Percentiles rank a stretch among this genome's conserved stretches.
Evolutionary conservation across 2,329 filamentous ascomycete genomes (phyloP).

Genomic region (Byssochlamys sp.): DNA sequence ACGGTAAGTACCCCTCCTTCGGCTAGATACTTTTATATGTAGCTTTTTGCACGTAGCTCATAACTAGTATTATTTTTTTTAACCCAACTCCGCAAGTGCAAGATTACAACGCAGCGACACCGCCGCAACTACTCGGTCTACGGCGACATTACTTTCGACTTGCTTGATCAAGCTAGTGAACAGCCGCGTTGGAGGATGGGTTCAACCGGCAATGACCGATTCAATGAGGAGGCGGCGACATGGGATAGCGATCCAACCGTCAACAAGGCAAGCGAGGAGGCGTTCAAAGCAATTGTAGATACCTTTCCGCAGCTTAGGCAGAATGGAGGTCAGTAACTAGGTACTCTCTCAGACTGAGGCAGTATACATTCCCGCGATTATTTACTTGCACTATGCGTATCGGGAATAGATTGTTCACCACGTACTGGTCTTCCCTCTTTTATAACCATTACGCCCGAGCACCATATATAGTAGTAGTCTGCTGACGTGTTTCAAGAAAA

Average conservation of each 20-base stretch:
- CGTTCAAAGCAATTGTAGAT: slow-evolving; percentile 37
- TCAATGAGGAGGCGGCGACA: slow-evolving; percentile 45
- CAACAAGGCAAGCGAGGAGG: slow-evolving; percentile 35
- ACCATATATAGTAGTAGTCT: background rate
- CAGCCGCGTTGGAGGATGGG: background rate
- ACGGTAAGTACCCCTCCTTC: too few species aligned
- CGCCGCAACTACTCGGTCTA: too few species aligned
- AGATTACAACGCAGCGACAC: too few species aligned
- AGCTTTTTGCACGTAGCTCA: too few species aligned
- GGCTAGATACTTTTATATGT: too few species aligned
- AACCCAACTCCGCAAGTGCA: too few species aligned
- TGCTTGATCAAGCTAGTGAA: background rate
- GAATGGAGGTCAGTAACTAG: background rate
- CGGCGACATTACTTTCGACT: background rate
- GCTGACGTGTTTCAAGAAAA: background rate
- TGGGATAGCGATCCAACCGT: slow-evolving; percentile 49
- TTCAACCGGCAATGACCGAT: slow-evolving; percentile 35
- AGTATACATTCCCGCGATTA: too few species aligned
- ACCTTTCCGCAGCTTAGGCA: slow-evolving; percentile 24
- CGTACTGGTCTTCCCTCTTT: background rate
- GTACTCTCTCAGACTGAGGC: background rate
- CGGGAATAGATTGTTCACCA: background rate
- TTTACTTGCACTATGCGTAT: background rate
- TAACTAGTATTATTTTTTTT: too few species aligned
- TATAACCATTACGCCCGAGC: background rate